Base-by-base conservation (phyloP, 1,139 yeast species). In the Pichia sp. region DNA sequence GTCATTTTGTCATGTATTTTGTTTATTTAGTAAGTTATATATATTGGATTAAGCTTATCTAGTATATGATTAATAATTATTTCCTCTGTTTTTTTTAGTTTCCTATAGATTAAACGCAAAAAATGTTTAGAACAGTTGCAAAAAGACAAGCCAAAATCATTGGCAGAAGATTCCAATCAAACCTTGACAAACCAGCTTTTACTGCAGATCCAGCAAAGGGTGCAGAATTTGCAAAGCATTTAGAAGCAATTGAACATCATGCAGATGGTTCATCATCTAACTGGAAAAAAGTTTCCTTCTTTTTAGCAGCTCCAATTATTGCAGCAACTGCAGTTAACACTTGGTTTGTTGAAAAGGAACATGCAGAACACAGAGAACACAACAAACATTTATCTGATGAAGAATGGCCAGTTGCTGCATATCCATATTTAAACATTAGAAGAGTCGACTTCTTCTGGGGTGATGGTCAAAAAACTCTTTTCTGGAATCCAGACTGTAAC, bases 401-500 rank as follows among this genome's bases (percentile, higher is more conserved):
- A 57, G 95, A 89, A 66, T 85, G 95, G 89, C 97, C 96, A 60
- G 72, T 69, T 52, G 50, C 51, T 41, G 94, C 84, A 69, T 87
- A 86, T 73, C 92, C 82, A 55, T 92, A 80, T 78, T 90, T 83
- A 74, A 90, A 92, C 76, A 68, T 87, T 60, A 86, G 97, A 79
- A 67, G 67, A 63, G 82, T 80, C 69, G 83, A 85, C 65, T 85
- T 78, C 78, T 90, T 87, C 82, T 92, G 97, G 97, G 97, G 97
- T 64, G 90, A 92, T 65, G 97, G 98, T 65, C 96, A 89, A 76
- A 82, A 87, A 78, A 87, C 97, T 54, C 73, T 85, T 65, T 92
- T 92, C 84, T 92, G 98, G 98, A 89, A 87, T 74, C 74, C 85
- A 48, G 85, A 80, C 62, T 78, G 87, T 65, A 92, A 92, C 84